Percentiles rank a stretch among this genome's conserved stretches.
phyloP scores from a whole-genome alignment of 2,329 filamentous ascomycete species.

The Fusarium beomiforme region DNA sequence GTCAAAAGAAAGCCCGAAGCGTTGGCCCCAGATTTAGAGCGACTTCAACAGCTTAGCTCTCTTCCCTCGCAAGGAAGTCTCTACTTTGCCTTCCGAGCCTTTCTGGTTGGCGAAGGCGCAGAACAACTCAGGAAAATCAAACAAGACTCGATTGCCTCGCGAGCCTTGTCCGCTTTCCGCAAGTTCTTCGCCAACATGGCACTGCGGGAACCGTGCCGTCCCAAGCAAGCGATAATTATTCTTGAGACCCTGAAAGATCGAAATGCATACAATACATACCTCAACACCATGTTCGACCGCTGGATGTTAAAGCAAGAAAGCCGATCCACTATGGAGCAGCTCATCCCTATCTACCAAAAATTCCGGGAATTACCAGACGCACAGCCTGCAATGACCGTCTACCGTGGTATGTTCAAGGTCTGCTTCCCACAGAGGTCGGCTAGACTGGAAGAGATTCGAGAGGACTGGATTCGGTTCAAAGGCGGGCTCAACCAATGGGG shows the following conservation, averaged over 20 bases:
- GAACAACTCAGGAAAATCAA: constrained; percentile 39
- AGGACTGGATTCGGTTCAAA: constrained; percentile 59
- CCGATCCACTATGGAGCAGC: constrained; percentile 45
- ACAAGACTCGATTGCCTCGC: constrained; percentile 29
- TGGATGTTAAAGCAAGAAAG: constrained; percentile 42
- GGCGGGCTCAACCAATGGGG: constrained; percentile 54
- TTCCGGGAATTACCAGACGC: constrained; percentile 56
- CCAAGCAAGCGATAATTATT: constrained; percentile 49
- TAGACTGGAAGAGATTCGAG: constrained; percentile 58
- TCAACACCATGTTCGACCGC: constrained; percentile 48
- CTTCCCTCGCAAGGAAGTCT: constrained; percentile 45
- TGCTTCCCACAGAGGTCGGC: constrained; percentile 51
- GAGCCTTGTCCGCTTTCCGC: constrained; percentile 43
- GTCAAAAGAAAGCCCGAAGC: constrained; percentile 2
- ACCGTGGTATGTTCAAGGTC: constrained; percentile 58
- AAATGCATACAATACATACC: constrained; percentile 56
- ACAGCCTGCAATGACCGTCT: constrained; percentile 50
- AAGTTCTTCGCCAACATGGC: constrained; percentile 47
- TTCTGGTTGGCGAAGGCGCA: constrained; percentile 43
- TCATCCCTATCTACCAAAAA: constrained; percentile 56
- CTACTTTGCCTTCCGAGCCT: constrained; percentile 49
- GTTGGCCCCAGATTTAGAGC: constrained; percentile 19
- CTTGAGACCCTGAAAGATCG: constrained; percentile 53
- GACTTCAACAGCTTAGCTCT: constrained; percentile 36
- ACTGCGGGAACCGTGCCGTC: constrained; percentile 47